Percentiles rank a stretch among this genome's conserved stretches.
Conservation (phyloP, 108 stramenopile genomes). For the Cylindrotheca closterium region DNA sequence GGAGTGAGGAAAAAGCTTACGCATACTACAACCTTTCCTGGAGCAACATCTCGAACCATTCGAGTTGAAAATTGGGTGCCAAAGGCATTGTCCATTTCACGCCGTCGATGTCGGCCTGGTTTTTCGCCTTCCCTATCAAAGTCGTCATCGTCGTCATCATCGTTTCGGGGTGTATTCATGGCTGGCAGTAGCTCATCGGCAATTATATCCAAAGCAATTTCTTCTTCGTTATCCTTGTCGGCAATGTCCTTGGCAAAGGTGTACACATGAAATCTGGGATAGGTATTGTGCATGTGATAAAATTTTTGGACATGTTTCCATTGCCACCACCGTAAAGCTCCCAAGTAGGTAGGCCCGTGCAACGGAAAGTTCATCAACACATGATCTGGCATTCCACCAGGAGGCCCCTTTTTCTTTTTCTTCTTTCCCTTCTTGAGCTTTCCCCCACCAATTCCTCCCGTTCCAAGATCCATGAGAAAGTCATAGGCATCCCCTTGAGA, state of each 20-base stretch:
- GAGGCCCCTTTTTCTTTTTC: neutral
- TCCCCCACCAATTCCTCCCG: conserved; percentile 8
- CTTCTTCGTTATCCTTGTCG: conserved; percentile 29
- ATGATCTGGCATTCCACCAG: conserved; percentile 58
- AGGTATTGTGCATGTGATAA: conserved; percentile 4
- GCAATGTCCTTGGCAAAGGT: conserved; percentile 69
- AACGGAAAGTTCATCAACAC: conserved; percentile 83
- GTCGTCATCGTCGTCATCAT: conserved; percentile 1
- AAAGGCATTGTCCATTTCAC: conserved; percentile 57
- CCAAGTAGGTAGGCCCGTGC: conserved; percentile 61
- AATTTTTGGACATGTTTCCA: conserved; percentile 17
- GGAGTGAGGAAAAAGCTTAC: conserved; percentile 78
- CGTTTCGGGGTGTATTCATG: neutral
- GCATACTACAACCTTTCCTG: conserved; percentile 83
- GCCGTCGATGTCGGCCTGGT: conserved; percentile 33
- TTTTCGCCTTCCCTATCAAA: conserved; percentile 2
- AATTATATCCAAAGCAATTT: conserved; percentile 67
- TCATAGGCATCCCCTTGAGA: conserved; percentile 78
- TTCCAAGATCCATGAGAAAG: conserved; percentile 73
- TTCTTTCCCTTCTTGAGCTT: conserved; percentile 1
- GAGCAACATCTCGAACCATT: conserved; percentile 81
- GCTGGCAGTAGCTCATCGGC: conserved; percentile 61
- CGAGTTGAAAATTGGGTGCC: conserved; percentile 65
- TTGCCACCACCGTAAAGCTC: conserved; percentile 81
- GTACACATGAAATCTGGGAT: conserved; percentile 51